Evolutionary conservation across 2,329 filamentous ascomycete species (phyloP), one percentile per base, ranked within the genome.

Genomic region (Aspergillus fumigatus): DNA sequence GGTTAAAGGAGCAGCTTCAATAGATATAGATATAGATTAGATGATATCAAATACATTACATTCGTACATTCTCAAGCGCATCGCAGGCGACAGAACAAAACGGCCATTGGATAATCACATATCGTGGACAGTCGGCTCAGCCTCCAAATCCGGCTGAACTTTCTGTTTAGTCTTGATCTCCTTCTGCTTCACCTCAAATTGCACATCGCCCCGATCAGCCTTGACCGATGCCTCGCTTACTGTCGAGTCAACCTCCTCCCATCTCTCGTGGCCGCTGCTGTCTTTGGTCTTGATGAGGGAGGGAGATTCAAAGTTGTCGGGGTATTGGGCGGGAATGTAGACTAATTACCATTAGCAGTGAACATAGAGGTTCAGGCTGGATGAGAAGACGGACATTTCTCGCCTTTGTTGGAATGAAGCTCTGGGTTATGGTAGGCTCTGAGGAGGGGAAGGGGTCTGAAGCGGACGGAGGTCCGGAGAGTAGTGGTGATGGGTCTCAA

Each of bases 171-270:
- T 55, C 23, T 61, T 57, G 4, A 50, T n/a, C 29, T 65, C 52
- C 56, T 57, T 21, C 9, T 48, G 25, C 6, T 40, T 11, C 25
- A 40, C 35, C 7, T 48, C 50, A 50, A 59, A 53, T 19, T 53
- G 25, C 29, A 61, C 52, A 19, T 61, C 59, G 19, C 59, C 59
- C 7, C 59, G 59, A 35, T 61, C 59, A 29, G 59, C 59, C 51
- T 61, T 61, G 6, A 61, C 59, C 47, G 50, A 35, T 11, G 50
- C 48, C 54, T 61, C 59, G 35, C 59, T 61, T 25, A 54, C 9
- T 1, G 59, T 61, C 19, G 59, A 52, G n/a, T 61, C 57, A 1
- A 57, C 11, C 52, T 61, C 59, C 23, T 61, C 59, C 59, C 59
- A 61, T 10, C 29, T 17, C 2, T 50, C 48, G 4, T 52, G n/a